Conservation (phyloP, 257 asterid genomes). For the Apocynum venetum region DNA sequence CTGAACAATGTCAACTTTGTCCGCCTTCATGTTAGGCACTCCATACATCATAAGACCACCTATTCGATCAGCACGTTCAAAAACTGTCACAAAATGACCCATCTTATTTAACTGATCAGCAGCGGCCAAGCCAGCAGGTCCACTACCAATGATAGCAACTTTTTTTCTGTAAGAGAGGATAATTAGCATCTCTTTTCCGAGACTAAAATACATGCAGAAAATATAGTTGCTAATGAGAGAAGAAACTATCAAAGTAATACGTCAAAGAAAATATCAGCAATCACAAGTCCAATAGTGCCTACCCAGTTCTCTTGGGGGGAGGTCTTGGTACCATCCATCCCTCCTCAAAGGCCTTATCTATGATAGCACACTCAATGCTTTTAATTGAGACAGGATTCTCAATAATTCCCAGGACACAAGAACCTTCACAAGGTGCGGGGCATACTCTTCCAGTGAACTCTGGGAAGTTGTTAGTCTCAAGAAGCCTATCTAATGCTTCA, state of each 20-base stretch:
- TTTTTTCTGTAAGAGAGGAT: slow-evolving; percentile 47
- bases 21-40: slow-evolving; percentile 98
- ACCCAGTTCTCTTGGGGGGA: slow-evolving; percentile 81
- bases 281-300: slow-evolving; percentile 9
- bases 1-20: slow-evolving; percentile 79
- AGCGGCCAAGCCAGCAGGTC: slow-evolving; percentile 99
- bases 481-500: slow-evolving; percentile 95
- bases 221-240: background rate
- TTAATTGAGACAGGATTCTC: slow-evolving; percentile 97
- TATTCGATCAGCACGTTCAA: slow-evolving; percentile 93
- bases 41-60: slow-evolving; percentile 99
- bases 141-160: slow-evolving; percentile 93
- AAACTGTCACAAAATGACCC: slow-evolving; percentile 90
- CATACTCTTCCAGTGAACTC: slow-evolving; percentile 99
- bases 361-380: slow-evolving; percentile 90
- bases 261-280: background rate
- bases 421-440: slow-evolving; percentile 99
- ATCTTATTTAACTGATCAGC: slow-evolving; percentile 88
- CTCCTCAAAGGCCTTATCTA: slow-evolving; percentile 91
- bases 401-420: slow-evolving; percentile 97
- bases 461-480: slow-evolving; percentile 97
- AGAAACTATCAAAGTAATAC: background rate
- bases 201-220: background rate
- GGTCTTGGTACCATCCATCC: slow-evolving; percentile 99
- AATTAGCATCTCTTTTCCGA: background rate